A percentile compares a stretch with the other conserved stretches of the same genome.
Conservation (phyloP, 139 green algal genomes). For the Monoraphidium neglectum region DNA sequence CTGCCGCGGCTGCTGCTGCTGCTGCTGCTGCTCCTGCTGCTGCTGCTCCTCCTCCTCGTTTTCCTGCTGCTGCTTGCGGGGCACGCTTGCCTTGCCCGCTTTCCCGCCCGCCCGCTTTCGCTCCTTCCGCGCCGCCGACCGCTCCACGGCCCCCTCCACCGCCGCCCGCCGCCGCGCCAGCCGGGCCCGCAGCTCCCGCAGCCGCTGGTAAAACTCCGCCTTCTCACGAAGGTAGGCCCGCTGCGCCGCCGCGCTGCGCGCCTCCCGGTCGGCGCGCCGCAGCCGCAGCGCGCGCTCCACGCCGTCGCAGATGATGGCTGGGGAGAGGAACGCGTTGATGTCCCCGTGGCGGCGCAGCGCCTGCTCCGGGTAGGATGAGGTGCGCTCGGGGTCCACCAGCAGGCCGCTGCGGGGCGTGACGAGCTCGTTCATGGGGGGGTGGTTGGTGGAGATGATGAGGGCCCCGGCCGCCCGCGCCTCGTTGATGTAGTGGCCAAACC, state of each 20-base stretch:
- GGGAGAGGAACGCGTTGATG: conserved; percentile 1
- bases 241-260: neutral
- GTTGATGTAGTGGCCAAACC: conserved; percentile 16
- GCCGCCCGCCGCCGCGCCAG: neutral
- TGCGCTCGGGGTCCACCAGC: neutral
- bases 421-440: conserved; percentile 19
- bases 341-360: neutral
- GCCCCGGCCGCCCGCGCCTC: conserved; percentile 12
- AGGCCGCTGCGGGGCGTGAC: neutral
- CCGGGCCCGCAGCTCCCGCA: neutral
- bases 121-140: neutral
- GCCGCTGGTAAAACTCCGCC: neutral
- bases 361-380: neutral
- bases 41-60: neutral
- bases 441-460: conserved; percentile 1
- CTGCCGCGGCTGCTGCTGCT: neutral
- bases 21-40: neutral
- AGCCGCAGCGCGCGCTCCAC: conserved; percentile 5
- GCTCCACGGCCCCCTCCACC: neutral
- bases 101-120: neutral
- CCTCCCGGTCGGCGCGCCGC: neutral
- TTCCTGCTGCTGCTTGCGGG: neutral
- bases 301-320: neutral
- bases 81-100: neutral
- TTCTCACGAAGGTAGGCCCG: conserved; percentile 4